Evolutionary conservation across 805 yeast genomes (phyloP).

Genomic region (Metschnikowia arizonensis): DNA sequence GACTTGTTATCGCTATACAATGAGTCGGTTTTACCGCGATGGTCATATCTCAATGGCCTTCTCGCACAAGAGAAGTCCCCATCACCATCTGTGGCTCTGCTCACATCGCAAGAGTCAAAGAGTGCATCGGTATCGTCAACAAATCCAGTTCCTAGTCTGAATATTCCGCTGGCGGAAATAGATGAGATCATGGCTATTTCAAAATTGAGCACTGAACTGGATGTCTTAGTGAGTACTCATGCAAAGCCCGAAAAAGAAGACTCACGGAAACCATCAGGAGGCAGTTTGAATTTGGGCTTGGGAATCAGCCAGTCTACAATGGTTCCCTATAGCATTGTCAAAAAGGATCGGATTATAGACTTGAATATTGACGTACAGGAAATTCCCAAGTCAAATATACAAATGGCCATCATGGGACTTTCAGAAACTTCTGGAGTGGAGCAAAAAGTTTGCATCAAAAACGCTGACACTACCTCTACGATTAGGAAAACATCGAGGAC

Average conservation of each 20-base stretch:
- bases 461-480: not conserved
- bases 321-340: slow-evolving; percentile 33
- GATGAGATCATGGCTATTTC: slow-evolving; percentile 1
- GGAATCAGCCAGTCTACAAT: slow-evolving; percentile 29
- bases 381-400: slow-evolving; percentile 8
- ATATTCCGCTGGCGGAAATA: slow-evolving; percentile 4
- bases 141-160: not conserved
- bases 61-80: not conserved
- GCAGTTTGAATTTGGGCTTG: slow-evolving; percentile 17
- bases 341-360: slow-evolving; percentile 28
- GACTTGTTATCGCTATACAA: slow-evolving; percentile 9
- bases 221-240: not conserved
- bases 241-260: not conserved
- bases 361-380: slow-evolving; percentile 12
- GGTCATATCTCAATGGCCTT: slow-evolving; percentile 11
- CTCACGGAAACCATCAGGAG: not conserved
- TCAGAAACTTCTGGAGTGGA: slow-evolving; percentile 1
- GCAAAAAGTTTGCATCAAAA: not conserved
- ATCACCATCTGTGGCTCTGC: not conserved
- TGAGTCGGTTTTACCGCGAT: slow-evolving; percentile 10
- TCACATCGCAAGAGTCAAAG: not conserved
- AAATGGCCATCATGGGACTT: slow-evolving; percentile 9
- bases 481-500: not conserved
- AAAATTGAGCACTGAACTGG: not conserved
- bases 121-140: not conserved